These are phyloP conservation scores for Verticillium alfalfae DNA, from an alignment of 2,329 filamentous ascomycete genomes.

Conservation along the genomic window DNA sequence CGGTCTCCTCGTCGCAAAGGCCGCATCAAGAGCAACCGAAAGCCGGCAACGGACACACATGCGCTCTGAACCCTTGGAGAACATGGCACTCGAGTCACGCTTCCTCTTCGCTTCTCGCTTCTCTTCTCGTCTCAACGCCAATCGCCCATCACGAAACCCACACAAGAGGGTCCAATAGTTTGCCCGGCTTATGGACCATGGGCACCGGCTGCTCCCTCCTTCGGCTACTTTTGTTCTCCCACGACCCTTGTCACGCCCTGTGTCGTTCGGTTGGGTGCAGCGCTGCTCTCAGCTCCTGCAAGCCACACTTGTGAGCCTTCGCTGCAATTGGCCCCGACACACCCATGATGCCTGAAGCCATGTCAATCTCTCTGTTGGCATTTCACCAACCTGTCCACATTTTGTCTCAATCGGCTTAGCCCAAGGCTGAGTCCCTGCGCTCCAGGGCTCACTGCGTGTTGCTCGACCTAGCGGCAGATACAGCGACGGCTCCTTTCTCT, in stretches of 20 bases:
- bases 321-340: neutral
- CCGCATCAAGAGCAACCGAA: neutral
- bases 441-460: neutral
- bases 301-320: slow-evolving; percentile 15
- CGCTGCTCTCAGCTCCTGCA: slow-evolving; percentile 27
- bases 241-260: neutral
- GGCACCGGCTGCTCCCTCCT: slow-evolving; percentile 62
- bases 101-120: neutral
- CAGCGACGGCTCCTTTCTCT: neutral
- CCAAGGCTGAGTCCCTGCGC: neutral
- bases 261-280: neutral
- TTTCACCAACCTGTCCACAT: neutral
- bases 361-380: neutral
- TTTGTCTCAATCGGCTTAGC: neutral
- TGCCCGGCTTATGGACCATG: neutral
- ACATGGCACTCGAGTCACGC: neutral
- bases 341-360: neutral
- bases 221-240: slow-evolving; percentile 69
- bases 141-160: neutral
- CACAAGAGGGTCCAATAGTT: neutral
- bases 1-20: neutral
- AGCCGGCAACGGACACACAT: neutral
- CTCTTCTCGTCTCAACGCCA: slow-evolving; percentile 2
- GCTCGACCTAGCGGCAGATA: neutral
- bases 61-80: neutral